These are phyloP conservation scores for Ustilago bromivora DNA, from an alignment of 1,284 basidiomycete genomes.

Conservation along the genomic window DNA sequence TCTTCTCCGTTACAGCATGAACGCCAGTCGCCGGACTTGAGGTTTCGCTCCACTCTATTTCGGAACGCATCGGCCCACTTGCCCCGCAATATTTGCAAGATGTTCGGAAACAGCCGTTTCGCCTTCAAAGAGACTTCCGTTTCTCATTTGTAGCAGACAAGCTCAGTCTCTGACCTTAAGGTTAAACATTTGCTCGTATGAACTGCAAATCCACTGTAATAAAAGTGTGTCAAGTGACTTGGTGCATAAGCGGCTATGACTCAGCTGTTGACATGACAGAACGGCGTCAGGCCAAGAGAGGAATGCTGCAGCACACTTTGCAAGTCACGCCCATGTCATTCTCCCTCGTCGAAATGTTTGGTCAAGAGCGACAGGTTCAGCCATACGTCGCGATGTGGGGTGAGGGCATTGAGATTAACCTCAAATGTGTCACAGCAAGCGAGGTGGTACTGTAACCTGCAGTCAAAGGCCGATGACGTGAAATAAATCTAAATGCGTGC, in stretches of 20 bases:
- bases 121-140: neutral
- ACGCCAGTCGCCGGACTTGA: conserved; percentile 7
- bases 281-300: neutral
- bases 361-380: too few relatives aligned
- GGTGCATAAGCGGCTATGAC: neutral
- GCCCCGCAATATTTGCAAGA: neutral
- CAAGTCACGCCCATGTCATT: neutral
- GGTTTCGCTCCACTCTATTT: neutral
- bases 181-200: neutral
- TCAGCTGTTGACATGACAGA: neutral
- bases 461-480: conserved; percentile 13
- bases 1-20: neutral
- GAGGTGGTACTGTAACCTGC: conserved; percentile 11
- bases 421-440: conserved; percentile 4
- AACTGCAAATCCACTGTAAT: neutral
- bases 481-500: conserved; percentile 14
- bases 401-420: neutral
- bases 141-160: neutral
- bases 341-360: too few relatives aligned
- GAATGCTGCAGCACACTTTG: conserved; percentile 3
- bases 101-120: neutral
- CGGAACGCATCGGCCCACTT: neutral
- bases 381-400: too few relatives aligned
- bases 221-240: neutral
- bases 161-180: neutral